These are phyloP conservation scores for Omphalotus olearius DNA, from an alignment of 1,284 basidiomycete genomes.

Conservation along the genomic window DNA sequence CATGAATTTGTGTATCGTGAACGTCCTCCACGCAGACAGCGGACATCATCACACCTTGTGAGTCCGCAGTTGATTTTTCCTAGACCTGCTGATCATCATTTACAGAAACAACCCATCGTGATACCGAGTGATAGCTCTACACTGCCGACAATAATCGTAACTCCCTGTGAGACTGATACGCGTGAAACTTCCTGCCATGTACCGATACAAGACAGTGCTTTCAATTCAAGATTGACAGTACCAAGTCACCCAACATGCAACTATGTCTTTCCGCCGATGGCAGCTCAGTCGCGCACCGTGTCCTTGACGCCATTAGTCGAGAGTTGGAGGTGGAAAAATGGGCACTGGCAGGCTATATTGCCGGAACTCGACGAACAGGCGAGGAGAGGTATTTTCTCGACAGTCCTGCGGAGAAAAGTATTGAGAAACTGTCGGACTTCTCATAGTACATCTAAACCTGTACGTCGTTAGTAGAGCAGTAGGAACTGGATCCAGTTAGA, in stretches of 20 bases:
- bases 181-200: slow-evolving; percentile 35
- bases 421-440: slow-evolving; percentile 1
- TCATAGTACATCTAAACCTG: not conserved
- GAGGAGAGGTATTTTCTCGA: slow-evolving; percentile 36
- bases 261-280: slow-evolving; percentile 40
- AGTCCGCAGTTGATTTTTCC: slow-evolving; percentile 8
- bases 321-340: slow-evolving; percentile 45
- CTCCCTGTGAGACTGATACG: slow-evolving; percentile 34
- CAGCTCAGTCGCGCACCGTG: not conserved
- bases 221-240: slow-evolving; percentile 46
- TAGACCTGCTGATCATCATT: not conserved
- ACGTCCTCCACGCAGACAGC: slow-evolving; percentile 23
- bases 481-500: no score
- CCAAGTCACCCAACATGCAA: slow-evolving; percentile 45
- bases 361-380: slow-evolving; percentile 46
- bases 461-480: no score
- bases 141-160: slow-evolving; percentile 48
- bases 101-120: slow-evolving; percentile 22
- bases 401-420: not conserved
- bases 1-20: slow-evolving; percentile 4
- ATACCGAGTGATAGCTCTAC: slow-evolving; percentile 30
- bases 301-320: slow-evolving; percentile 21
- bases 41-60: slow-evolving; percentile 21
- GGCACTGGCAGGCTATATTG: slow-evolving; percentile 50
- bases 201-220: slow-evolving; percentile 51